These are phyloP conservation scores for Aspergillus texensis DNA, from an alignment of 2,329 filamentous ascomycete genomes.

Conservation along the genomic window DNA sequence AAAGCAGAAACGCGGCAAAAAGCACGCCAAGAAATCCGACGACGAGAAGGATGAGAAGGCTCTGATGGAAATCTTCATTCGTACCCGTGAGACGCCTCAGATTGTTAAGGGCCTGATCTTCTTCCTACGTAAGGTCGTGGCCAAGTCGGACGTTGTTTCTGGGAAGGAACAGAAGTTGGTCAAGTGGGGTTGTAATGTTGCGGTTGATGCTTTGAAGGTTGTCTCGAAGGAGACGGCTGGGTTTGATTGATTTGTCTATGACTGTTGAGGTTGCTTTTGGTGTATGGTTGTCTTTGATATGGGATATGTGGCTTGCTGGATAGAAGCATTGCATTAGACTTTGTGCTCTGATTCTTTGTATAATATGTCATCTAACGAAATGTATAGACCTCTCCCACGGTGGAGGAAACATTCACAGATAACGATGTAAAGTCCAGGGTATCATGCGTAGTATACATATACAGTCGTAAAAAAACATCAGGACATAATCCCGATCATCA, in stretches of 20 bases:
- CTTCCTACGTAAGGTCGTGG: slow-evolving; percentile 75
- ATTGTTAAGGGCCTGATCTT: slow-evolving; percentile 76
- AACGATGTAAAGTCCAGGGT: not conserved
- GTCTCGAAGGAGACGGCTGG: slow-evolving; percentile 26
- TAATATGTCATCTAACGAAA: slow-evolving; percentile 28
- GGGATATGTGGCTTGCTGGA: not conserved
- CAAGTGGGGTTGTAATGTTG: slow-evolving; percentile 47
- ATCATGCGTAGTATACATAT: slow-evolving; percentile 10
- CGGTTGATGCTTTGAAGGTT: slow-evolving; percentile 44
- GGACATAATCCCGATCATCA: not conserved
- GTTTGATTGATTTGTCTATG: not conserved
- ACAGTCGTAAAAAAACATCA: not conserved
- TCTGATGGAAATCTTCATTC: slow-evolving; percentile 68
- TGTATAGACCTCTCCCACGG: not conserved
- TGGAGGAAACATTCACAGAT: not conserved
- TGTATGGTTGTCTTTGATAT: not conserved
- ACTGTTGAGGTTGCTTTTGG: not conserved
- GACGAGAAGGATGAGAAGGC: slow-evolving; percentile 53
- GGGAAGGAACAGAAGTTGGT: slow-evolving; percentile 57
- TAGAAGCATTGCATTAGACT: slow-evolving; percentile 21
- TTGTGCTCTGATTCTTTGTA: not conserved
- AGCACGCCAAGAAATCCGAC: slow-evolving; percentile 23
- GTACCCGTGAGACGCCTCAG: slow-evolving; percentile 64
- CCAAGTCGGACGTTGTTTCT: slow-evolving; percentile 62
- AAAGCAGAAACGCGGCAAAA: slow-evolving; percentile 42